Evolutionary conservation across 331 rosid species (phyloP).

Genomic region (Cydonia oblonga): DNA sequence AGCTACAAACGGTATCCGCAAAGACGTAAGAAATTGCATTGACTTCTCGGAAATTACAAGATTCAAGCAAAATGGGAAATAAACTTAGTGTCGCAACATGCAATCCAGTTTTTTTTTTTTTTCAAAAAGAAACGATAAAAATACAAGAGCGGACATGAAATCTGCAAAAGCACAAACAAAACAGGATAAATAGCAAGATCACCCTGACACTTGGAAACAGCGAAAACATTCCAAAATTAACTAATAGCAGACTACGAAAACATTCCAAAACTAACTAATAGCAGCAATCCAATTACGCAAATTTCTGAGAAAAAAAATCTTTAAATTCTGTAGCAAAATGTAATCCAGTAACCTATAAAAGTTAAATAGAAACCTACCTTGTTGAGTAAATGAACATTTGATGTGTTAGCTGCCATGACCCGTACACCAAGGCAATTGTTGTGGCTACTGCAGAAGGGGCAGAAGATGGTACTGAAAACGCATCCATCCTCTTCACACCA

Average conservation of each 20-base stretch:
- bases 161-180: too few relatives aligned
- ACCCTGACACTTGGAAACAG: too few relatives aligned
- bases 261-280: too few relatives aligned
- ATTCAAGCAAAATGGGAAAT: neutral
- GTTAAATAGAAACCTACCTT: constrained; percentile 34
- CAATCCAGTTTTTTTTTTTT: neutral
- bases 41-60: neutral
- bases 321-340: too few relatives aligned
- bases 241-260: too few relatives aligned
- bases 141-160: too few relatives aligned
- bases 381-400: constrained; percentile 63
- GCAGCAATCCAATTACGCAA: too few relatives aligned
- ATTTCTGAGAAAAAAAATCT: too few relatives aligned
- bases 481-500: constrained; percentile 91
- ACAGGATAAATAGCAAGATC: too few relatives aligned
- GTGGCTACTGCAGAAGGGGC: constrained; percentile 61
- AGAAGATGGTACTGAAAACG: constrained; percentile 55
- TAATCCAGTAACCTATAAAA: neutral
- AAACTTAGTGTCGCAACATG: neutral
- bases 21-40: neutral
- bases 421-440: constrained; percentile 63
- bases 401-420: constrained; percentile 61
- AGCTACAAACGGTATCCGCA: neutral
- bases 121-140: too few relatives aligned
- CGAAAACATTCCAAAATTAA: too few relatives aligned